These are phyloP conservation scores for Endothia cerciana DNA, from an alignment of 2,329 filamentous ascomycete genomes.

Conservation along the genomic window DNA sequence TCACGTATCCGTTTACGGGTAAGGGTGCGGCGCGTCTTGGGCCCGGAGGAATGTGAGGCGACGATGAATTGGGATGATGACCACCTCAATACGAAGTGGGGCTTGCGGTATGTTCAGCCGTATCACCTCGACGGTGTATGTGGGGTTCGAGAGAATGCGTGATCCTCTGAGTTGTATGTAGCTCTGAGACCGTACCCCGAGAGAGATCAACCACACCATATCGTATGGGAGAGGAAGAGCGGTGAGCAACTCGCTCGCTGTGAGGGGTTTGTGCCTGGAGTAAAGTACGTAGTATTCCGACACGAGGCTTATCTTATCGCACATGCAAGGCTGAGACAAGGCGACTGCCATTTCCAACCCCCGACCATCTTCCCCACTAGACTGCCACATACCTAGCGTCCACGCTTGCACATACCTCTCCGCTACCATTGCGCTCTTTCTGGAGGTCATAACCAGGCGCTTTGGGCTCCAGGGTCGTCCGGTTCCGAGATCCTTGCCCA, in stretches of 20 bases:
- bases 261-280: not conserved
- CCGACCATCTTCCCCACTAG: not conserved
- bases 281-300: not conserved
- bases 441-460: conserved; percentile 25
- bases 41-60: not conserved
- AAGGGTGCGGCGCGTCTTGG: not conserved
- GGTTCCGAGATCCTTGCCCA: conserved; percentile 7
- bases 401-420: no score
- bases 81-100: conserved; percentile 7
- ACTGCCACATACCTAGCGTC: not conserved
- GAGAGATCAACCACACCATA: no score
- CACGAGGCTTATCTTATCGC: conserved; percentile 17
- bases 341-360: not conserved
- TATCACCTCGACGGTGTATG: no score
- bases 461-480: conserved; percentile 14
- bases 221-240: not conserved
- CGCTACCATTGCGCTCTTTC: conserved; percentile 4
- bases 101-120: not conserved
- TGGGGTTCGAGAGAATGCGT: no score
- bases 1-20: not conserved
- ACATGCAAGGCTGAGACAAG: not conserved
- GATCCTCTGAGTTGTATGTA: no score
- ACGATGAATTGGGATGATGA: conserved; percentile 1
- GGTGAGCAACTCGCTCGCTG: not conserved
- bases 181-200: no score